Percentiles rank a stretch among this genome's conserved stretches.
These are phyloP conservation scores for Musa acuminata DNA, from an alignment of 176 grass and related monocot genomes.

Conservation along the genomic window DNA sequence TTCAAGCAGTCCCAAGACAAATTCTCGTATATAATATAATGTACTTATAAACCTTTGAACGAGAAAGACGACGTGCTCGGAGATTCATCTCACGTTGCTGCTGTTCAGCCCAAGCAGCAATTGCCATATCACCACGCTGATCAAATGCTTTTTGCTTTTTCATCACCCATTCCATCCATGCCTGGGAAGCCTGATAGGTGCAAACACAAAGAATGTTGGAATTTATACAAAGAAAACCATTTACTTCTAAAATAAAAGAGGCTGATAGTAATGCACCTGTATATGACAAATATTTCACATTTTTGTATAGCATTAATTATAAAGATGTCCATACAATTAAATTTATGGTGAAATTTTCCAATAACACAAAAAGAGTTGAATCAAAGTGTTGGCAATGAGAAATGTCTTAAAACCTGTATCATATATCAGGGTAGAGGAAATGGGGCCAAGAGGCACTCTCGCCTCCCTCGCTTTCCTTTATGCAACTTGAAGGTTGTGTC, in stretches of 20 bases:
- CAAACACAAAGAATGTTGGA: not conserved
- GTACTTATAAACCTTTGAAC: slow-evolving; percentile 56
- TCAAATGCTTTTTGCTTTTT: slow-evolving; percentile 94
- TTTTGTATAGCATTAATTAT: too few species aligned
- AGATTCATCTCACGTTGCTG: slow-evolving; percentile 78
- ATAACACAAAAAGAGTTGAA: too few species aligned
- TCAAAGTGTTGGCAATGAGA: too few species aligned
- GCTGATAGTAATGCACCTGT: not conserved
- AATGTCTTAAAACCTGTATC: too few species aligned
- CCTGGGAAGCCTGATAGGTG: slow-evolving; percentile 7
- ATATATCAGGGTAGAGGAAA: too few species aligned
- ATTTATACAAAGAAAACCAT: not conserved
- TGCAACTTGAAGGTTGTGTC: too few species aligned
- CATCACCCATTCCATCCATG: slow-evolving; percentile 55
- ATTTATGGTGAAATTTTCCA: too few species aligned
- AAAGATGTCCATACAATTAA: too few species aligned
- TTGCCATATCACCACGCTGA: slow-evolving; percentile 86
- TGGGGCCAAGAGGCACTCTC: too few species aligned
- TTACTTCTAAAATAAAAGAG: not conserved
- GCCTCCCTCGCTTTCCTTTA: too few species aligned
- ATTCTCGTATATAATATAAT: not conserved
- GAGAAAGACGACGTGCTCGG: slow-evolving; percentile 56
- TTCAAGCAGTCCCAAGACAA: not conserved
- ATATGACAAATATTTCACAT: too few species aligned
- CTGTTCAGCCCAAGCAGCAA: slow-evolving; percentile 92